These are phyloP conservation scores for Penicillium hesseltinei DNA, from an alignment of 2,329 filamentous ascomycete genomes.

Conservation along the genomic window DNA sequence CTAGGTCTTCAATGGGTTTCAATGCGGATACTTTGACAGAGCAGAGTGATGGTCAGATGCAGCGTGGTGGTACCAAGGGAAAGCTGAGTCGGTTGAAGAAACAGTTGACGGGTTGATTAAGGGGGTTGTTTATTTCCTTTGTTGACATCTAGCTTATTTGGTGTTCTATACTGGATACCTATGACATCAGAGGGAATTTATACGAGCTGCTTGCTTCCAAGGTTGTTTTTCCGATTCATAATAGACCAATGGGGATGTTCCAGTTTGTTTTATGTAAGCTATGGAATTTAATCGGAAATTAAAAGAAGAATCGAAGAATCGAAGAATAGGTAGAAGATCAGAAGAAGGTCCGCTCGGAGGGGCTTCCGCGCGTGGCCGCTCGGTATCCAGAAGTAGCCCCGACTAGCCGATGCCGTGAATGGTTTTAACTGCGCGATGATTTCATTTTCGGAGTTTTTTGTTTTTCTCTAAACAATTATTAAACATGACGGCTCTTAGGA, in stretches of 20 bases:
- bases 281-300: background rate
- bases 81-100: background rate
- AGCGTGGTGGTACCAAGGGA: background rate
- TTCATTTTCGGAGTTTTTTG: background rate
- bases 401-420: slow-evolving; percentile 4
- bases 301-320: background rate
- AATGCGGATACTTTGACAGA: background rate
- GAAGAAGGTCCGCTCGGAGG: slow-evolving; percentile 13
- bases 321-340: slow-evolving; percentile 23
- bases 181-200: background rate
- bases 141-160: background rate
- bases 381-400: slow-evolving; percentile 16
- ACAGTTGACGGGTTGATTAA: background rate
- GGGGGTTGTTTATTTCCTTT: background rate
- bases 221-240: background rate
- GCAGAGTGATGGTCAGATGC: background rate
- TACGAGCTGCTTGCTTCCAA: background rate
- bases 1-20: background rate
- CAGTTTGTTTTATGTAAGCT: background rate
- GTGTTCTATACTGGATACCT: background rate
- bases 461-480: background rate
- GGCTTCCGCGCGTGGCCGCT: background rate
- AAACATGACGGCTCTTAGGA: slow-evolving; percentile 28
- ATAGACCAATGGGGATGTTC: background rate
- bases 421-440: slow-evolving; percentile 8